A percentile compares a stretch with the other conserved stretches of the same genome.
Evolutionary conservation across 495 filamentous ascomycete species (phyloP).

Genomic region (Penicillium pulvis): DNA sequence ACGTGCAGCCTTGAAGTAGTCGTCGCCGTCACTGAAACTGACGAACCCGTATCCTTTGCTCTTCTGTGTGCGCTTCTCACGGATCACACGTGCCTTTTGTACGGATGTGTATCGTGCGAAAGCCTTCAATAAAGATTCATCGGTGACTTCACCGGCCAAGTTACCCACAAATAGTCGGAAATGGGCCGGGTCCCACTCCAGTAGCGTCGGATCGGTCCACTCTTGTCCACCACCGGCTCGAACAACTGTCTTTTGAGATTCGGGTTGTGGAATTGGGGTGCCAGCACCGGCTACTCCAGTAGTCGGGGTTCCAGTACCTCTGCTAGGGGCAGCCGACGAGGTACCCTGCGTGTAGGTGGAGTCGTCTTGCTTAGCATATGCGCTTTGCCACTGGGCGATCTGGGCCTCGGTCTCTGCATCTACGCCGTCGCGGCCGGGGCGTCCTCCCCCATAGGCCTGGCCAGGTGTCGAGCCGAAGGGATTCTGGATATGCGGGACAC

Average conservation of each 20-base stretch:
- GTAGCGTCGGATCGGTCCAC: conserved; percentile 81
- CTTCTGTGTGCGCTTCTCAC: conserved; percentile 94
- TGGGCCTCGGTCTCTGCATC: conserved; percentile 91
- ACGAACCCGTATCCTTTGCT: conserved; percentile 96
- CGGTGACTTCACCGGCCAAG: conserved; percentile 96
- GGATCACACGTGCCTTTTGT: conserved; percentile 89
- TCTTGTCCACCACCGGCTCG: conserved; percentile 86
- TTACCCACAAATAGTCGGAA: conserved; percentile 96
- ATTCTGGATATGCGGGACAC: conserved; percentile 78
- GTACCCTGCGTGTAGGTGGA: conserved; percentile 23
- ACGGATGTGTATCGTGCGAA: conserved; percentile 86
- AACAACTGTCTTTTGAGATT: conserved; percentile 69
- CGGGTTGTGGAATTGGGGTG: conserved; percentile 40
- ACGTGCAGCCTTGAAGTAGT: conserved; percentile 90
- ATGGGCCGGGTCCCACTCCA: conserved; percentile 96
- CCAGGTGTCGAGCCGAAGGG: conserved; percentile 73
- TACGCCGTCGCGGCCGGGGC: conserved; percentile 44
- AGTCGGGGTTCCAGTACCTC: conserved; percentile 35
- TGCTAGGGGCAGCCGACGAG: conserved; percentile 45
- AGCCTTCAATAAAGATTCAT: conserved; percentile 91
- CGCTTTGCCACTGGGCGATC: conserved; percentile 95
- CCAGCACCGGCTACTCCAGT: conserved; percentile 33
- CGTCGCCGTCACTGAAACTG: conserved; percentile 91
- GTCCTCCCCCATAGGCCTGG: conserved; percentile 34
- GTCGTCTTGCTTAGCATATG: conserved; percentile 61